phyloP scores from a whole-genome alignment of 2,329 filamentous ascomycete genomes.

The Gliomastix tumulicola region DNA sequence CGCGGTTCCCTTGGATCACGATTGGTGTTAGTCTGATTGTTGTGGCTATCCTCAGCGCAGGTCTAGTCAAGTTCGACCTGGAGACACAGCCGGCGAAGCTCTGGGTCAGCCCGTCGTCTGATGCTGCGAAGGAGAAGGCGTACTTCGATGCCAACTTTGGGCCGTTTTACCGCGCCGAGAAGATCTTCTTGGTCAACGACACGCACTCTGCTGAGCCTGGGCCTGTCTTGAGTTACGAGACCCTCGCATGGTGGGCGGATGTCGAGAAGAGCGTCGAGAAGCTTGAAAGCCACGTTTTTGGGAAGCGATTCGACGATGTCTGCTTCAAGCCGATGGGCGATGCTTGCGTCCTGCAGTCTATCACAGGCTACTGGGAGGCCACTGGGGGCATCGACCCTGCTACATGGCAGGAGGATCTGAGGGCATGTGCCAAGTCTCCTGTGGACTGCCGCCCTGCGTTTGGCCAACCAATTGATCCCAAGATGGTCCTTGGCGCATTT shows the following conservation, averaged over 20 bases:
- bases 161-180: conserved; percentile 90
- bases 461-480: conserved; percentile 78
- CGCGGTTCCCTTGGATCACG: conserved; percentile 77
- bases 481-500: conserved; percentile 80
- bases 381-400: conserved; percentile 30
- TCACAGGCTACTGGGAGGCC: conserved; percentile 82
- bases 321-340: conserved; percentile 91
- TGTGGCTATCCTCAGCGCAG: conserved; percentile 73
- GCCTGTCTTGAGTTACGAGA: conserved; percentile 83
- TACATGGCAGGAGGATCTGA: conserved; percentile 66
- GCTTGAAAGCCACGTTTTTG: conserved; percentile 63
- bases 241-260: conserved; percentile 86
- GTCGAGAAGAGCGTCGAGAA: conserved; percentile 72
- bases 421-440: conserved; percentile 69
- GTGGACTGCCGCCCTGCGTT: conserved; percentile 84
- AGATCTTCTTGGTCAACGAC: conserved; percentile 91
- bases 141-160: conserved; percentile 94
- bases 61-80: conserved; percentile 83
- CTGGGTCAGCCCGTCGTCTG: conserved; percentile 94
- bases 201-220: conserved; percentile 55
- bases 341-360: conserved; percentile 85
- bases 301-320: conserved; percentile 69
- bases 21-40: conserved; percentile 70
- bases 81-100: conserved; percentile 85
- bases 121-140: conserved; percentile 83